Conservation (phyloP, 352 stramenopile species). For the Globisporangium lucens region DNA sequence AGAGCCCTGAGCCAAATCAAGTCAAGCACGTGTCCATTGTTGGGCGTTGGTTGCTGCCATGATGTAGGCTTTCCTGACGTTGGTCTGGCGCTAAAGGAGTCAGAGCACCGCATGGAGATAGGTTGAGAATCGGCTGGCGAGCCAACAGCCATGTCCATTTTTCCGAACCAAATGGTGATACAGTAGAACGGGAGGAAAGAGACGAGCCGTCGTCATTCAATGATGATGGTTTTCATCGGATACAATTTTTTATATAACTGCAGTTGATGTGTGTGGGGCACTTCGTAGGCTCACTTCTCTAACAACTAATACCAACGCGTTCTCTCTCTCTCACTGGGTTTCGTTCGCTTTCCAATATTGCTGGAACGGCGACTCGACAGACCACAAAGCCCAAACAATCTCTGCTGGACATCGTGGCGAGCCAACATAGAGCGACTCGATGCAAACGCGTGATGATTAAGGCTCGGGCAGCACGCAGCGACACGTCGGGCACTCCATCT, state of each 20-base stretch:
- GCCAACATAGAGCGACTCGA: background rate
- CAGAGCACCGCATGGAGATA: slow-evolving; percentile 12
- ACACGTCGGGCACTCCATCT: slow-evolving; percentile 97
- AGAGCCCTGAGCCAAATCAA: background rate
- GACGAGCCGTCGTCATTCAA: background rate
- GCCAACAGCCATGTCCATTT: slow-evolving; percentile 11
- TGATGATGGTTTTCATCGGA: background rate
- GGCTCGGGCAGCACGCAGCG: slow-evolving; percentile 86
- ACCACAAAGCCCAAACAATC: background rate
- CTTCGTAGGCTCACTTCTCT: background rate
- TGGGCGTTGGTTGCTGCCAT: background rate
- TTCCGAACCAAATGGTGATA: background rate
- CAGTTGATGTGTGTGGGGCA: background rate
- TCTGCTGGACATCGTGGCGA: background rate
- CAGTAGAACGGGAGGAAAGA: background rate
- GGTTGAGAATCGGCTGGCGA: slow-evolving; percentile 4
- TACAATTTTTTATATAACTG: slow-evolving; percentile 1
- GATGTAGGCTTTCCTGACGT: background rate
- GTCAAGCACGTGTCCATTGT: background rate
- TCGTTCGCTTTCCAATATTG: background rate
- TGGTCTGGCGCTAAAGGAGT: background rate
- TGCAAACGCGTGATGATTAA: slow-evolving; percentile 18
- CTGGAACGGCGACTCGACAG: background rate
- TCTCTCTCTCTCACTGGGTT: background rate
- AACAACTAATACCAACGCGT: background rate